Percentiles rank a stretch among this genome's conserved stretches.
Conservation (phyloP, 192 early-diverging fungal species). For the Linnemannia elongata region DNA sequence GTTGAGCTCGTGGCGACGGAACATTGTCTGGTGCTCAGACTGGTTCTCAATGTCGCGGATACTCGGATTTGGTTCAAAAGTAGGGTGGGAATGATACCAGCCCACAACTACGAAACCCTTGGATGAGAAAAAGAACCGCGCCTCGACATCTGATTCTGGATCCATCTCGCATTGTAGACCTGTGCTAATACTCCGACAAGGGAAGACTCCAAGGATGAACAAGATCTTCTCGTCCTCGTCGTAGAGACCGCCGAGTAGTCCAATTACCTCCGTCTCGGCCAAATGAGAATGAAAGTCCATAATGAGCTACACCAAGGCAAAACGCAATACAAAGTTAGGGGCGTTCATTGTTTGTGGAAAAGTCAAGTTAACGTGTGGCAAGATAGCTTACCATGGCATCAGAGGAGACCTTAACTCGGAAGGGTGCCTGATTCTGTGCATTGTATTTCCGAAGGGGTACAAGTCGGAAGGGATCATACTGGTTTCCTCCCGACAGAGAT, state of each 20-base stretch:
- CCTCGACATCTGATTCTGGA: slow-evolving; percentile 86
- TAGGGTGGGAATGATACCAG: slow-evolving; percentile 98
- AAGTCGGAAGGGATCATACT: slow-evolving; percentile 70
- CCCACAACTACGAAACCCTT: slow-evolving; percentile 81
- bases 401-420: slow-evolving; percentile 62
- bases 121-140: slow-evolving; percentile 78
- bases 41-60: slow-evolving; percentile 94
- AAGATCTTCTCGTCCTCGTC: slow-evolving; percentile 63
- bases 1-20: slow-evolving; percentile 75
- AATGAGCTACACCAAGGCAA: slow-evolving; percentile 68
- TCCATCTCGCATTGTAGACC: slow-evolving; percentile 96
- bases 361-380: neutral
- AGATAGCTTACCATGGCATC: slow-evolving; percentile 65
- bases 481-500: slow-evolving; percentile 14
- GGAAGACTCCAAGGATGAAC: slow-evolving; percentile 78
- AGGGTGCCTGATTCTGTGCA: slow-evolving; percentile 63
- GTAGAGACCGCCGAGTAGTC: slow-evolving; percentile 88
- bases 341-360: neutral
- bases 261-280: slow-evolving; percentile 93
- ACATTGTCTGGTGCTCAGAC: slow-evolving; percentile 82
- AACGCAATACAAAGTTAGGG: neutral
- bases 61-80: slow-evolving; percentile 90
- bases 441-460: slow-evolving; percentile 63
- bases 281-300: slow-evolving; percentile 96
- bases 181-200: slow-evolving; percentile 86